Percentiles rank a stretch among this genome's conserved stretches.
These are phyloP conservation scores for Pholiota conissans DNA, from an alignment of 768 basidiomycete species.

Conservation along the genomic window DNA sequence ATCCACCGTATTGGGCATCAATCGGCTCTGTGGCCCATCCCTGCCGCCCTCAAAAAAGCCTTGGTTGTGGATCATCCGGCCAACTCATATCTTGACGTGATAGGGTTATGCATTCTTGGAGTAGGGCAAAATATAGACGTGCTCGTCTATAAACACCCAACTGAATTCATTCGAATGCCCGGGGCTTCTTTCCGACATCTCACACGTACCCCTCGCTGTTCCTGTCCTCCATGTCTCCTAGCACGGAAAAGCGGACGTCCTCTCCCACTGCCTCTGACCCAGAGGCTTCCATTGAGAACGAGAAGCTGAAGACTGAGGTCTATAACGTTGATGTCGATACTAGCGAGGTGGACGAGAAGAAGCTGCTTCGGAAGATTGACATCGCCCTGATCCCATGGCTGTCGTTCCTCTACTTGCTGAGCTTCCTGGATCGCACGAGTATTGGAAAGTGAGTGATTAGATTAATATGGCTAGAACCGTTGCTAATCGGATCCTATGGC, in stretches of 20 bases:
- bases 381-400: slow-evolving; percentile 67
- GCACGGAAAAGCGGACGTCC: slow-evolving; percentile 20
- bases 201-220: slow-evolving; percentile 1
- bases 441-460: slow-evolving; percentile 44
- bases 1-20: not conserved
- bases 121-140: not conserved
- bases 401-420: slow-evolving; percentile 73
- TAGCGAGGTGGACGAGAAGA: slow-evolving; percentile 65
- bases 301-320: slow-evolving; percentile 23
- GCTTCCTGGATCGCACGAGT: slow-evolving; percentile 58
- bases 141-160: not conserved
- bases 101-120: not conserved
- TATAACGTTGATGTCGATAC: slow-evolving; percentile 56
- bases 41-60: too few relatives aligned
- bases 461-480: not conserved
- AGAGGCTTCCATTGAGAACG: slow-evolving; percentile 30
- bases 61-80: not conserved
- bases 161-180: not conserved
- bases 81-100: not conserved
- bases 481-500: not conserved
- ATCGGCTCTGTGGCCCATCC: too few relatives aligned
- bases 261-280: slow-evolving; percentile 21
- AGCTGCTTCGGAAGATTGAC: slow-evolving; percentile 71
- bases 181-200: slow-evolving; percentile 6
- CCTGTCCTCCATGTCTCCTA: slow-evolving; percentile 6